Evolutionary conservation across 129 eudicot genomes (phyloP).

Genomic region (Sambucus nigra): DNA sequence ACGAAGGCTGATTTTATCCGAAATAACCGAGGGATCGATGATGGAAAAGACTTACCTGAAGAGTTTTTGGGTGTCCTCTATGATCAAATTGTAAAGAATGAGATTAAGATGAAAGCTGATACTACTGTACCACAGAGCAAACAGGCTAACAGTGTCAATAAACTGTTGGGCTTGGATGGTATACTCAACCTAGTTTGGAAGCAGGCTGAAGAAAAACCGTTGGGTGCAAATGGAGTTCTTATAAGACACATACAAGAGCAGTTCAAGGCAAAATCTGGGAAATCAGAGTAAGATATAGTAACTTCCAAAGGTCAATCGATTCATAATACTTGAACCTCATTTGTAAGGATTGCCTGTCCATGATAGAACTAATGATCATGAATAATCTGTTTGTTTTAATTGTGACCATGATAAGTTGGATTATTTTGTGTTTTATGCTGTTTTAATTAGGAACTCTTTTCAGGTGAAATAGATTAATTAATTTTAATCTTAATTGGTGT

Average conservation of each 20-base stretch:
- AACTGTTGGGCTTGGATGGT: constrained; percentile 86
- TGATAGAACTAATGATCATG: not conserved
- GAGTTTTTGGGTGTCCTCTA: constrained; percentile 80
- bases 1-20: constrained; percentile 88
- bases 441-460: constrained; percentile 4
- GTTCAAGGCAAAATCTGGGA: constrained; percentile 81
- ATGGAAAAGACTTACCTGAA: constrained; percentile 91
- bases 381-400: not conserved
- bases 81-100: constrained; percentile 88
- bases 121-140: constrained; percentile 80
- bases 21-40: constrained; percentile 97
- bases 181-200: constrained; percentile 96
- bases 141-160: constrained; percentile 79
- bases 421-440: not conserved
- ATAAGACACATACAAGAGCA: constrained; percentile 93
- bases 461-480: not conserved
- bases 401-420: too few relatives aligned
- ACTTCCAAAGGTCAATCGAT: not conserved
- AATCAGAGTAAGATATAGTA: constrained; percentile 68
- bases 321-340: not conserved
- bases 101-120: constrained; percentile 97
- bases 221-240: constrained; percentile 89
- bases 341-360: not conserved
- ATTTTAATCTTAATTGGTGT: constrained; percentile 4
- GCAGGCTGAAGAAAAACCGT: constrained; percentile 82